A percentile compares a stretch with the other conserved stretches of the same genome.
Conservation (phyloP, 768 basidiomycete species). For the Leccinum arenicola region DNA sequence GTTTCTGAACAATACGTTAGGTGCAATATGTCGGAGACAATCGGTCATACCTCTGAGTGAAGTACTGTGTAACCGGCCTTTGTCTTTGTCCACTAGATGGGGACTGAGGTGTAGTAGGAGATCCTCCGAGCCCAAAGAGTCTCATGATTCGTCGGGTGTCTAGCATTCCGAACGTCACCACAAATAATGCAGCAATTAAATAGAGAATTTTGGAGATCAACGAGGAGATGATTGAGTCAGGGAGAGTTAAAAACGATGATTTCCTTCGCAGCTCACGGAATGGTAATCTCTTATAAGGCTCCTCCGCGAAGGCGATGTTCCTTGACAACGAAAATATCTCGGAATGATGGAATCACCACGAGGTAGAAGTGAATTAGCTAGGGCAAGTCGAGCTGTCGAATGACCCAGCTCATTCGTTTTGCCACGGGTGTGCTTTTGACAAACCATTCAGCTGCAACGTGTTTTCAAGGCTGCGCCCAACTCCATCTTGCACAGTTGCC, state of each 20-base stretch:
- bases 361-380: slow-evolving; percentile 9
- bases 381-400: neutral
- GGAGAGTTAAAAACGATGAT: slow-evolving; percentile 11
- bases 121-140: slow-evolving; percentile 29
- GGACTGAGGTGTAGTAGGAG: slow-evolving; percentile 25
- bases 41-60: slow-evolving; percentile 15
- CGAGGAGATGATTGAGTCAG: slow-evolving; percentile 13
- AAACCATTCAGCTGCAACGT: slow-evolving; percentile 22
- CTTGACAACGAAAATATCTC: slow-evolving; percentile 16
- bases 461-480: slow-evolving; percentile 19
- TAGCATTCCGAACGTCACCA: slow-evolving; percentile 30
- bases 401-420: slow-evolving; percentile 13
- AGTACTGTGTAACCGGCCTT: slow-evolving; percentile 26
- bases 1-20: slow-evolving; percentile 8
- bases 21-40: neutral
- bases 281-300: slow-evolving; percentile 25
- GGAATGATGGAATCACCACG: slow-evolving; percentile 20
- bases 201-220: slow-evolving; percentile 27
- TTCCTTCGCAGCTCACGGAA: slow-evolving; percentile 13
- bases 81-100: slow-evolving; percentile 18
- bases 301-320: slow-evolving; percentile 29
- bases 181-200: slow-evolving; percentile 18
- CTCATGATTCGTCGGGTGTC: slow-evolving; percentile 33
- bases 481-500: slow-evolving; percentile 26
- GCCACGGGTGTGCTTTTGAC: slow-evolving; percentile 4